Percentiles rank a stretch among this genome's conserved stretches.
These are phyloP conservation scores for Akanthomyces lecanii DNA, from an alignment of 2,329 filamentous ascomycete species.

Conservation along the genomic window DNA sequence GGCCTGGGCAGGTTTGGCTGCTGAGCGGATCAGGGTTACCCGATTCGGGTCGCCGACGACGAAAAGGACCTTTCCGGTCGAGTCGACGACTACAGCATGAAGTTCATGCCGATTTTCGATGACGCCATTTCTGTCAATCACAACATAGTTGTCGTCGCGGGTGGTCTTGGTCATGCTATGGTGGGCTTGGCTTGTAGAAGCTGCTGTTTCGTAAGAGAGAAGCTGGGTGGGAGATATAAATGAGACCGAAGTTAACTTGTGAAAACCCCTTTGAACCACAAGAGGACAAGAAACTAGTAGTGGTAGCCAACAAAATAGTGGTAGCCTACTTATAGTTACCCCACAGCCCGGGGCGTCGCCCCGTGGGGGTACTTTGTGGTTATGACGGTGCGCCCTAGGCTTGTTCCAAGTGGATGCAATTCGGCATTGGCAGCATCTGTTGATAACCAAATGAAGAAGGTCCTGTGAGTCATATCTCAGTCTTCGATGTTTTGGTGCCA, in stretches of 20 bases:
- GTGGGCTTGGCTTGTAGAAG: neutral
- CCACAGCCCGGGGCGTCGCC: neutral
- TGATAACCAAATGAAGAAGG: neutral
- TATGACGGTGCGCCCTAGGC: neutral
- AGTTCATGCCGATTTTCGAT: conserved; percentile 42
- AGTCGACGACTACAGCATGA: conserved; percentile 39
- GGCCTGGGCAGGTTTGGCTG: conserved; percentile 43
- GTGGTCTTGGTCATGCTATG: conserved; percentile 14
- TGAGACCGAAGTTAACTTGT: neutral
- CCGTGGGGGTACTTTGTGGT: neutral
- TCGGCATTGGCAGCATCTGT: too few species aligned
- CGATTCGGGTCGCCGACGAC: conserved; percentile 37
- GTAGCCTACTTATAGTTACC: neutral
- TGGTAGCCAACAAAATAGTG: neutral
- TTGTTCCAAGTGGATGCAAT: neutral
- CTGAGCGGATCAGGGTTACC: conserved; percentile 40
- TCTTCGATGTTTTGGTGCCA: neutral
- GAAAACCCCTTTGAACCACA: too few species aligned
- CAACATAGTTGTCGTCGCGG: conserved; percentile 28
- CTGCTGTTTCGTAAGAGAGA: neutral
- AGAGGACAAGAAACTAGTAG: neutral
- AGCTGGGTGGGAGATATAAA: neutral
- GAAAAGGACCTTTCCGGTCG: conserved; percentile 34
- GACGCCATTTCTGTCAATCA: conserved; percentile 36
- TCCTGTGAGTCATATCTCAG: neutral